A percentile compares a stretch with the other conserved stretches of the same genome.
These are phyloP conservation scores for Rhizopogon vulgaris DNA, from an alignment of 768 basidiomycete genomes.

Conservation along the genomic window DNA sequence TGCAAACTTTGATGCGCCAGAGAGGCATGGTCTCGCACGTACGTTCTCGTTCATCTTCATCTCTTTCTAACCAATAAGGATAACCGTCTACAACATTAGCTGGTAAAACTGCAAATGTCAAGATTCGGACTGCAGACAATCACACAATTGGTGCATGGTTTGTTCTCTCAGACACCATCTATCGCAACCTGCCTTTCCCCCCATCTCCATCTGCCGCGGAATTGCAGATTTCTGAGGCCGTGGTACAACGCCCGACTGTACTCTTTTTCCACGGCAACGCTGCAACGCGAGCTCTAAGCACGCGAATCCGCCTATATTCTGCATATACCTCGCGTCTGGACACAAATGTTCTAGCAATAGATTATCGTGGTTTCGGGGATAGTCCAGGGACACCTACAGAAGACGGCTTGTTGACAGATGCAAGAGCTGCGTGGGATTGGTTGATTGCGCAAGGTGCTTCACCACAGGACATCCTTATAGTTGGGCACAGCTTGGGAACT, in stretches of 20 bases:
- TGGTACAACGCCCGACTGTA: conserved; percentile 62
- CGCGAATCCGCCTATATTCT: conserved; percentile 65
- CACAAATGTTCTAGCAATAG: conserved; percentile 77
- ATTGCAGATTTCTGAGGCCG: conserved; percentile 44
- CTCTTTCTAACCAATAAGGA: neutral
- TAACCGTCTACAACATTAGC: conserved; percentile 33
- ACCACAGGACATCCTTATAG: conserved; percentile 56
- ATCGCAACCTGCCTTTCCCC: conserved; percentile 40
- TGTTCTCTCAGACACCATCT: conserved; percentile 60
- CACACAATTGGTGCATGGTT: conserved; percentile 84
- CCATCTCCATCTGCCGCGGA: conserved; percentile 32
- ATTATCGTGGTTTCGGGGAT: conserved; percentile 92
- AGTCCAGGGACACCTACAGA: conserved; percentile 77
- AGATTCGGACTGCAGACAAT: conserved; percentile 70
- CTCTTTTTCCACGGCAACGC: conserved; percentile 93
- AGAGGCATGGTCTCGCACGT: conserved; percentile 81
- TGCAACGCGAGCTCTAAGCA: conserved; percentile 63
- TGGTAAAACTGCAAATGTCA: conserved; percentile 70
- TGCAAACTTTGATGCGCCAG: conserved; percentile 62
- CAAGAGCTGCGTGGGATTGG: conserved; percentile 78
- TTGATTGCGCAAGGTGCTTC: conserved; percentile 51
- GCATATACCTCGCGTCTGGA: conserved; percentile 58
- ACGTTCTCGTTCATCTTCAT: conserved; percentile 18
- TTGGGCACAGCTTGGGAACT: conserved; percentile 89
- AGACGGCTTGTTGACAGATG: conserved; percentile 65